Evolutionary conservation across 352 stramenopile species (phyloP), one percentile per base, ranked within the genome.

Genomic region (Pythium dissimile): DNA sequence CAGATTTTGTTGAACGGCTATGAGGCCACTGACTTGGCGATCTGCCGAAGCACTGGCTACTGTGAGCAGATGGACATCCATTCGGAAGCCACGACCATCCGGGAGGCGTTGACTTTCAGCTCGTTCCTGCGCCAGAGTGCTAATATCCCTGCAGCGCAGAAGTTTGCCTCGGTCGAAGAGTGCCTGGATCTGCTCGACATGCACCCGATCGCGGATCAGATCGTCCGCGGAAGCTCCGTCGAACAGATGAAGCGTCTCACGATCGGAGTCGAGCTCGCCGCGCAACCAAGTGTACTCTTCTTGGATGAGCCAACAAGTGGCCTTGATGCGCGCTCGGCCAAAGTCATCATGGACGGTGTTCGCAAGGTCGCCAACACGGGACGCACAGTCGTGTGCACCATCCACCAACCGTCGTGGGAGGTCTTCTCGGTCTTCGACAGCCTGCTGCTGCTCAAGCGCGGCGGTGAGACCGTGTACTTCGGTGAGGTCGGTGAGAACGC

Each of bases 61-160:
- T 84, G 74, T 31, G 71, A 84, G 43, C 71, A 80, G 44, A 96
- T 97, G 66, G 91, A 98, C 47, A 86, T 92, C 32, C 84, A 98
- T 39, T 90, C 86, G 27, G 78, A 86, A 32, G 96, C 88, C 2
- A 75, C 85, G 2, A 98, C 95, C 2, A 92, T 96, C 32, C 76
- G 91, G 13, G 95, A 98, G 52, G 87, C 90, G 10, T 80, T 98
- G n/a, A 76, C 75, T 1, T 98, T 98, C 64, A 96, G 84, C 34
- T 89, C 92, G 1, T 92, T 92, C 58, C 66, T 98, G 51, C 77
- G 93, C 23, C 78, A 89, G 27, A 48, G 39, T 16, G 59, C 54
- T 4, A 51, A 44, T 15, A 30, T 77, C 9, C 32, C 69, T 6
- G 39, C 80, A 47, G 28, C 34, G 43, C 30, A 64, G 5, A 77